Percentiles rank a stretch among this genome's conserved stretches.
These are phyloP conservation scores for Alternaria sp. DNA, from an alignment of 2,329 filamentous ascomycete genomes.

Conservation along the genomic window DNA sequence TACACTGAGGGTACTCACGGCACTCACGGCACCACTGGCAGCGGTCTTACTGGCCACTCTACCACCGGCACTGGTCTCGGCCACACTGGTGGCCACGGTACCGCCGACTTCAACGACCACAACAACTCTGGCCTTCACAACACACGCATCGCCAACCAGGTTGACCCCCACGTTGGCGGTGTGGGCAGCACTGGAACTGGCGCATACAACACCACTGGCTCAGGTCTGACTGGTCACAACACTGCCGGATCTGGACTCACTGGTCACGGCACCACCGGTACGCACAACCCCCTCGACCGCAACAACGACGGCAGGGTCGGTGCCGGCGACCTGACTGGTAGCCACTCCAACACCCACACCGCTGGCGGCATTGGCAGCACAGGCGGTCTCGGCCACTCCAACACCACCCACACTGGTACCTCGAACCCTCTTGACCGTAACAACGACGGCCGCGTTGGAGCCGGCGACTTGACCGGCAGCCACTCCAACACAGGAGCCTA, in stretches of 20 bases:
- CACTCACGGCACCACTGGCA: conserved; percentile 17
- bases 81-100: not conserved
- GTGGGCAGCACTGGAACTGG: not conserved
- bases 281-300: not conserved
- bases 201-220: conserved; percentile 2
- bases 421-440: too few relatives aligned
- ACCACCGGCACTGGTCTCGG: conserved; percentile 12
- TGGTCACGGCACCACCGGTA: conserved; percentile 42
- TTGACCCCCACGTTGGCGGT: conserved; percentile 40
- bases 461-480: too few relatives aligned
- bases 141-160: conserved; percentile 26
- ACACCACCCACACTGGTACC: not conserved
- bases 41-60: conserved; percentile 11
- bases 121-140: conserved; percentile 50
- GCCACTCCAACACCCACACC: not conserved
- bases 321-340: too few relatives aligned
- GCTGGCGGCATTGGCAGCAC: not conserved
- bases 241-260: not conserved
- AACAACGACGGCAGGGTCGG: too few relatives aligned
- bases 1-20: conserved; percentile 19
- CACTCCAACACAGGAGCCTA: not conserved
- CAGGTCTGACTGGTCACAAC: not conserved
- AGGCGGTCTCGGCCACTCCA: not conserved
- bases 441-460: too few relatives aligned
- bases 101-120: conserved; percentile 37